Percentiles rank a stretch among this genome's conserved stretches.
phyloP scores from a whole-genome alignment of 441 rosid genomes.

The Euphorbia celastroides region DNA sequence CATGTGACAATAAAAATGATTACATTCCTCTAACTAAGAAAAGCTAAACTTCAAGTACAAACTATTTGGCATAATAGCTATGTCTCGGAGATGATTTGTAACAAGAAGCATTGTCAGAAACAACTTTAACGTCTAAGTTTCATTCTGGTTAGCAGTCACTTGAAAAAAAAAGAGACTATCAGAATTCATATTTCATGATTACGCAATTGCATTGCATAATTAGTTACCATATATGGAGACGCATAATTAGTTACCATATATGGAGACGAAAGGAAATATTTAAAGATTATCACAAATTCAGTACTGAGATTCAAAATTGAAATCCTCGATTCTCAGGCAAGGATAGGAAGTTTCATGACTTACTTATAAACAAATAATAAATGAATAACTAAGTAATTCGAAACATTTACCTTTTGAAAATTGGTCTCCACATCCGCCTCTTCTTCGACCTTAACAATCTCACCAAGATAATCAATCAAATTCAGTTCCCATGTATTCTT shows the following conservation, averaged over 20 bases:
- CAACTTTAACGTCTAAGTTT: not conserved
- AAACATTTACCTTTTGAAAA: constrained; percentile 59
- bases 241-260: not conserved
- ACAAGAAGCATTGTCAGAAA: not conserved
- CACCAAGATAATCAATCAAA: constrained; percentile 80
- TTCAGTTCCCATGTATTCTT: constrained; percentile 92
- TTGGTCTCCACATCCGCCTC: constrained; percentile 83
- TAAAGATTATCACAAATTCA: not conserved
- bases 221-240: not conserved
- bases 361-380: not conserved
- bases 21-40: not conserved
- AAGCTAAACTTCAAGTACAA: not conserved
- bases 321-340: not conserved
- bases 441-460: constrained; percentile 77
- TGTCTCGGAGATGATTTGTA: not conserved
- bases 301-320: not conserved
- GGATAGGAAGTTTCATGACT: not conserved
- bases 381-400: not conserved
- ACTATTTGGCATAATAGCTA: not conserved
- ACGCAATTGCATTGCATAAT: not conserved
- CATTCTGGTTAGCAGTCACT: not conserved
- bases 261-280: not conserved
- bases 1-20: not conserved
- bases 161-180: not conserved
- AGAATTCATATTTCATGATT: not conserved